phyloP scores from a whole-genome alignment of 164 flowering plant species.

The Euptelea pleiosperma region DNA sequence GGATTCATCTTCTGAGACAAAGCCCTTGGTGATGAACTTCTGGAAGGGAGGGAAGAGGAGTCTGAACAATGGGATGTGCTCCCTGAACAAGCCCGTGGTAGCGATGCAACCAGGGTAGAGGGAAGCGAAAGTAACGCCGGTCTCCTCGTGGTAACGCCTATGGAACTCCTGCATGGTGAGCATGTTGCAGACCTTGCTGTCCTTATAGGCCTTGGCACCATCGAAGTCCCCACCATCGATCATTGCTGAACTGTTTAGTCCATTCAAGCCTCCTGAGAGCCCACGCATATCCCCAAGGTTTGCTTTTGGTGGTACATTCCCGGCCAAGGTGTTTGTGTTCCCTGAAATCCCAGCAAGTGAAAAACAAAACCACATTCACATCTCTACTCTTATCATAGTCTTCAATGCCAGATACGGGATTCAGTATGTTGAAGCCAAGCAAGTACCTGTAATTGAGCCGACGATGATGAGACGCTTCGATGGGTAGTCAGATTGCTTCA shows the following conservation, averaged over 20 bases:
- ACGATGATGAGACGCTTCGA: constrained; percentile 86
- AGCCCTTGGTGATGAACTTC: constrained; percentile 96
- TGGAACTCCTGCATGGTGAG: constrained; percentile 99
- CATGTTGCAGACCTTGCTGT: constrained; percentile 99
- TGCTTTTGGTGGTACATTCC: constrained; percentile 99
- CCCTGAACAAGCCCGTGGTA: constrained; percentile 84
- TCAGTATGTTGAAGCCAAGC: not conserved
- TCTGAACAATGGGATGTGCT: constrained; percentile 90
- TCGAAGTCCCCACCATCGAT: constrained; percentile 93
- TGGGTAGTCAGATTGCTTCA: constrained; percentile 84
- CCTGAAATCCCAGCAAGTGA: constrained; percentile 36
- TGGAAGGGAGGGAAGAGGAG: constrained; percentile 97
- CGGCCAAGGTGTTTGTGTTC: constrained; percentile 96
- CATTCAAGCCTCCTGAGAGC: constrained; percentile 81
- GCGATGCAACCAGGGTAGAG: constrained; percentile 99
- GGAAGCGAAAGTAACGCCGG: constrained; percentile 87
- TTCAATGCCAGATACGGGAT: too few species aligned
- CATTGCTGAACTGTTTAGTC: constrained; percentile 82
- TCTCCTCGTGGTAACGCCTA: constrained; percentile 87
- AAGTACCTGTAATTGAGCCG: constrained; percentile 90
- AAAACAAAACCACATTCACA: not conserved
- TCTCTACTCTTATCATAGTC: too few species aligned
- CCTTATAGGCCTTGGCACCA: constrained; percentile 98
- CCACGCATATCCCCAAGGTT: constrained; percentile 95
- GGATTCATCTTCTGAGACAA: constrained; percentile 86